Conservation (phyloP, 768 basidiomycete genomes). For the Kwoniella botswanensis region DNA sequence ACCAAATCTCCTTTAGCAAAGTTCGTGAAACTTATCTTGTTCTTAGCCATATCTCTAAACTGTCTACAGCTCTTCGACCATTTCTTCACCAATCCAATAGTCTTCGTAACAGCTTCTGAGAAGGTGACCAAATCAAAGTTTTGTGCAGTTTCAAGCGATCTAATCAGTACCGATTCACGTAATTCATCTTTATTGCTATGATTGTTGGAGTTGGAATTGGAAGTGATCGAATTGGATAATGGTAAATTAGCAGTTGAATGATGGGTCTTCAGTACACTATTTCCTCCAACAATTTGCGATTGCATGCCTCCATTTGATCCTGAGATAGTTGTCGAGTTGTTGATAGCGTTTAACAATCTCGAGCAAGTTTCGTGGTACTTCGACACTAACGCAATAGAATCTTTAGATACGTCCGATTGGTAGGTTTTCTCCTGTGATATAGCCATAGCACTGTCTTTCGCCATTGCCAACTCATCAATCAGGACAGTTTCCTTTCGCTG, state of each 20-base stretch:
- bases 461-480: slow-evolving; percentile 51
- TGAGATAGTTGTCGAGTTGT: slow-evolving; percentile 51
- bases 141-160: slow-evolving; percentile 41
- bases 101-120: slow-evolving; percentile 77
- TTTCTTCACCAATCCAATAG: slow-evolving; percentile 75
- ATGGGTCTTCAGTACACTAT: slow-evolving; percentile 7
- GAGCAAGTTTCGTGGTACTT: slow-evolving; percentile 54
- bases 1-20: slow-evolving; percentile 88
- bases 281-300: slow-evolving; percentile 9
- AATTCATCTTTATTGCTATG: slow-evolving; percentile 30
- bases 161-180: slow-evolving; percentile 35
- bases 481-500: slow-evolving; percentile 45
- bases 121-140: slow-evolving; percentile 83
- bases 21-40: slow-evolving; percentile 94
- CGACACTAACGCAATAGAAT: slow-evolving; percentile 53
- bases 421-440: slow-evolving; percentile 36
- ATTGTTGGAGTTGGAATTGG: background rate
- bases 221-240: slow-evolving; percentile 1
- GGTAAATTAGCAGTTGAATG: slow-evolving; percentile 4
- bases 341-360: slow-evolving; percentile 49
- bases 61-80: slow-evolving; percentile 98
- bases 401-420: slow-evolving; percentile 44
- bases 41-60: slow-evolving; percentile 91
- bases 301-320: slow-evolving; percentile 26
- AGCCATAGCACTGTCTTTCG: slow-evolving; percentile 43